Percentiles rank a stretch among this genome's conserved stretches.
phyloP scores from a whole-genome alignment of 2,329 filamentous ascomycete species.

The Fusarium beomiforme region DNA sequence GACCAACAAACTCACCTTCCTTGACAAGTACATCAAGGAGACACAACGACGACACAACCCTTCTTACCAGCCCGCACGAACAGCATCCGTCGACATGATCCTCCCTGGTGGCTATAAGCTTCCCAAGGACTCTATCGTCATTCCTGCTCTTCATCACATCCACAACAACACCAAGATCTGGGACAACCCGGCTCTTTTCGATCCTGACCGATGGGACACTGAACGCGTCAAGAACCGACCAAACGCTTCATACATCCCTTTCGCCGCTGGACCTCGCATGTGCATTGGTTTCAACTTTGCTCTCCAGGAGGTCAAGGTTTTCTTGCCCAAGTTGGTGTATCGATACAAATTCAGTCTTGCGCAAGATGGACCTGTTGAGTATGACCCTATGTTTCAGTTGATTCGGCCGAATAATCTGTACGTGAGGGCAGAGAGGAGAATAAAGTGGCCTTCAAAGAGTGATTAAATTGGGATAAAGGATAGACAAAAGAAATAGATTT shows the following conservation, averaged over 20 bases:
- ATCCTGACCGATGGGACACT: constrained; percentile 69
- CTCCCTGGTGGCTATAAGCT: constrained; percentile 68
- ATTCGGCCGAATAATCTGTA: constrained; percentile 66
- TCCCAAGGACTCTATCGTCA: constrained; percentile 61
- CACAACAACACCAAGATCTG: constrained; percentile 65
- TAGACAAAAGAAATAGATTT: constrained; percentile 28
- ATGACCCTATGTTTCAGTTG: constrained; percentile 68
- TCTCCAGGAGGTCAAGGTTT: constrained; percentile 68
- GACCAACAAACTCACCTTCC: constrained; percentile 58
- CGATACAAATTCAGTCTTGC: constrained; percentile 66
- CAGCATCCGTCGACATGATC: constrained; percentile 63
- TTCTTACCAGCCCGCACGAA: constrained; percentile 69
- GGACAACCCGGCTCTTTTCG: constrained; percentile 66
- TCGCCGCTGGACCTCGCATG: constrained; percentile 64
- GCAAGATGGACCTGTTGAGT: constrained; percentile 62
- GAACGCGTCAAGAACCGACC: constrained; percentile 62
- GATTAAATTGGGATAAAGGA: constrained; percentile 2
- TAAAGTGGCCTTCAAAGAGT: constrained; percentile 56
- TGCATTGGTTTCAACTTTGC: constrained; percentile 75
- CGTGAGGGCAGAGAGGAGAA: constrained; percentile 58
- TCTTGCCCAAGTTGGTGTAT: constrained; percentile 66
- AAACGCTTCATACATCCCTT: constrained; percentile 65
- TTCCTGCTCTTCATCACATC: constrained; percentile 62
- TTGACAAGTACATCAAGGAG: constrained; percentile 70
- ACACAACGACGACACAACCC: constrained; percentile 69